phyloP scores from a whole-genome alignment of 2,329 filamentous ascomycete species.

The Hypoxylon sp. region DNA sequence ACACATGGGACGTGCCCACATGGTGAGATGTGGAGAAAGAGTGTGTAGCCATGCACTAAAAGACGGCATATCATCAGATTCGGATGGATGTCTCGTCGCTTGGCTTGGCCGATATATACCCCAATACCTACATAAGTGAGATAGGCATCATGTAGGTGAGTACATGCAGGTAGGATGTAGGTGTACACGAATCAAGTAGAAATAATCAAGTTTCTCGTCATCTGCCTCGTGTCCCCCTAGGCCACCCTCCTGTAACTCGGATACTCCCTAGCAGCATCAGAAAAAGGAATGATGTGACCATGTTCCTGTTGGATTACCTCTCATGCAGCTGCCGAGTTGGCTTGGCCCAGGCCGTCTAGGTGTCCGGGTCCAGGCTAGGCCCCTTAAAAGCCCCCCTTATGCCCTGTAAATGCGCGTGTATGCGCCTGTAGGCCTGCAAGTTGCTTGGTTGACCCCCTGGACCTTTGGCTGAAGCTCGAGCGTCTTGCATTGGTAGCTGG shows the following conservation, averaged over 20 bases:
- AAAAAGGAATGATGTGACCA: slow-evolving; percentile 31
- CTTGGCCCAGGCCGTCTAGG: background rate
- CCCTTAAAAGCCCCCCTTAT: background rate
- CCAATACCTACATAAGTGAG: background rate
- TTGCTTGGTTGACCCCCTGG: slow-evolving; percentile 18
- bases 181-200: background rate
- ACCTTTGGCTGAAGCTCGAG: slow-evolving; percentile 29
- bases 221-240: background rate
- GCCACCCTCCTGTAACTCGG: slow-evolving; percentile 1
- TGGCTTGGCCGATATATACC: background rate
- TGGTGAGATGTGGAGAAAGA: slow-evolving; percentile 16
- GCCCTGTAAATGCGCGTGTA: too few species aligned
- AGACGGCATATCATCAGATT: slow-evolving; percentile 5
- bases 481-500: slow-evolving; percentile 34
- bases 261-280: slow-evolving; percentile 16
- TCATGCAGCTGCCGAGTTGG: slow-evolving; percentile 26
- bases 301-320: slow-evolving; percentile 15
- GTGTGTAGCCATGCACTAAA: slow-evolving; percentile 16
- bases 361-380: background rate
- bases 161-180: background rate
- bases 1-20: slow-evolving; percentile 22
- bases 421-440: slow-evolving; percentile 13
- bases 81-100: background rate
- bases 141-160: background rate
- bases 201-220: background rate